Evolutionary conservation across 2,329 filamentous ascomycete genomes (phyloP), one percentile per base, ranked within the genome.

Genomic region (Escovopsis weberi): DNA sequence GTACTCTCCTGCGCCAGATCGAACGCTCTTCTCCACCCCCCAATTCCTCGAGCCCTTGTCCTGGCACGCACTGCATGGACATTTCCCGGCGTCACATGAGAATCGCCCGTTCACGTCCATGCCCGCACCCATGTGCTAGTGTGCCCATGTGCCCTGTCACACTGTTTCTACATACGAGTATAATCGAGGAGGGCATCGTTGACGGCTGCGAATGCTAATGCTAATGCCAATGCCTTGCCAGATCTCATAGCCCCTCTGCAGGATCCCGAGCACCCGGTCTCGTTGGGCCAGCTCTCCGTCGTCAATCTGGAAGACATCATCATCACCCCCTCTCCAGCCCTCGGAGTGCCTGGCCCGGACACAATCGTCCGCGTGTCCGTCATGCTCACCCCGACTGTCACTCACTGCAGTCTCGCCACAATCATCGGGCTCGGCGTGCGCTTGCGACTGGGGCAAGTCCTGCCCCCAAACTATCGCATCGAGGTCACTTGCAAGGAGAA

Each of bases 401-500:
- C 89, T 12, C 91, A 96, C 63, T 98, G 91, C 68, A 94, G 85
- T 40, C 75, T 98, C 35, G 91, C 91, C 30, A 98, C 91, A 0
- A 87, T 98, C 46, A 94, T 98, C 54, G 91, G 91, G 1, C 72
- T 98, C 12, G 91, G 88, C 12, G 86, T 98, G 19, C 78, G 91
- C 37, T 88, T 95, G 36, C 78, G 91, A 23, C 72, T 98, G 23
- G 88, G 96, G 65, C 83, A 94, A 60, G 82, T 85, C 10, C 70
- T 98, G 45, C 91, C 91, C 3, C 85, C 91, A 32, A 84, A 89
- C 55, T 98, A 91, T 61, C 78, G 91, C 33, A 75, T 96, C 40
- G 88, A 96, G 60, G 86, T 96, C 38, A 77, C 81, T 53, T 94
- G 95, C 62, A 95, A 96, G 62, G 83, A 94, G 63, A 89, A 88